These are phyloP conservation scores for Cordyceps javanica DNA, from an alignment of 2,329 filamentous ascomycete species.

Conservation along the genomic window DNA sequence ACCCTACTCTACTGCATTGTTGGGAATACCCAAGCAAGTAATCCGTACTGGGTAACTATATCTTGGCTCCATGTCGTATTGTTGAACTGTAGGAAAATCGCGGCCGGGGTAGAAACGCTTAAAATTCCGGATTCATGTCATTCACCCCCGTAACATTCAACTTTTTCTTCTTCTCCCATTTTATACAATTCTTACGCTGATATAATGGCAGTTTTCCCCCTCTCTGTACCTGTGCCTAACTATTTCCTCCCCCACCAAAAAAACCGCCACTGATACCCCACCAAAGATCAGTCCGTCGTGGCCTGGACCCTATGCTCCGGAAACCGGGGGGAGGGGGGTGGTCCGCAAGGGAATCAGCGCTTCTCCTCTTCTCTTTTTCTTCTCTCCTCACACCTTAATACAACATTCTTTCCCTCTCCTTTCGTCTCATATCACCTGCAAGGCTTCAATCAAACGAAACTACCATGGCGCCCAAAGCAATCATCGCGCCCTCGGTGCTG, in stretches of 20 bases:
- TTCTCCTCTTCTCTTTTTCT: neutral
- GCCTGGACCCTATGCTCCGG: neutral
- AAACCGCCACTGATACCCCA: neutral
- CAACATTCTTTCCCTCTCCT: neutral
- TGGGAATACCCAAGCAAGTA: too few species aligned
- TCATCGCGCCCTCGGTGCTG: slow-evolving; percentile 97
- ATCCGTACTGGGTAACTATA: too few species aligned
- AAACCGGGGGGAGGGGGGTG: too few species aligned
- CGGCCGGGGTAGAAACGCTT: too few species aligned
- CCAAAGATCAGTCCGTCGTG: slow-evolving; percentile 1
- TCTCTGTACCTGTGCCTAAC: neutral
- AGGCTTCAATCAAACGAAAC: slow-evolving; percentile 17
- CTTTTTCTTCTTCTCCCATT: neutral
- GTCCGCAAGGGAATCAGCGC: too few species aligned
- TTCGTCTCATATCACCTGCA: neutral
- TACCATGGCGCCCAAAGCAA: slow-evolving; percentile 83
- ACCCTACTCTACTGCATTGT: too few species aligned
- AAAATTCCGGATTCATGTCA: too few species aligned
- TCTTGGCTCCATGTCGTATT: too few species aligned
- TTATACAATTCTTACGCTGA: neutral
- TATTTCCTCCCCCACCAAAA: neutral
- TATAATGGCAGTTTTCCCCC: neutral
- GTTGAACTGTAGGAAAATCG: too few species aligned
- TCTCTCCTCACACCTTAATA: neutral
- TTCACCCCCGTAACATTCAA: too few species aligned